Base-by-base conservation (phyloP, 495 filamentous ascomycete species). In the Aspergillus haitiensis region DNA sequence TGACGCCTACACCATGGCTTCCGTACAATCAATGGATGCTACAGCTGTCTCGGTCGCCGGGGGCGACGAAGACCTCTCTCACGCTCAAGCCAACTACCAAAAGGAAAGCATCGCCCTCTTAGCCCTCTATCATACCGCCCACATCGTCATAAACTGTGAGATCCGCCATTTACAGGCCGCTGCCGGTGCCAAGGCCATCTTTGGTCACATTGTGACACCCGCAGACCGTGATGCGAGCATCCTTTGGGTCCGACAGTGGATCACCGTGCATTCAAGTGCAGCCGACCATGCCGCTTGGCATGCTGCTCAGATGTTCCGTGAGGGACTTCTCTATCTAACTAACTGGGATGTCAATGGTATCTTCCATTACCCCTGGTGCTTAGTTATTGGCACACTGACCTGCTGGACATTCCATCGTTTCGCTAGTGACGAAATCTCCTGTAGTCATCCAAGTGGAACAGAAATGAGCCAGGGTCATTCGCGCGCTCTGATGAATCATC, bases 291-390 rank as follows among this genome's bases (percentile, higher is more conserved):
- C 42, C 2, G 42, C 42, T 8, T 46, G 42, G 42, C 42, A 46
- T 46, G 42, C 42, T 8, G 42, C 42, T 8, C 42, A 46, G 42
- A 13, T 46, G 42, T 46, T 46, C 42, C 42, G 42, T 16, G 42
- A 46, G 42, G 42, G 42, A 5, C 11, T 46, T 2, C 42, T 46
- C 6, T n/a, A 16, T 8, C 7, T 16, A 16, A 46, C n/a, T 2
- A 16, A n/a, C 12, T 46, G 42, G 42, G 42, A 46, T 16, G 42
- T 13, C 12, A 46, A 16, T 16, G 12, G 42, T 8, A 16, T 46
- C 12, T 46, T 46, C 42, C 42, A 46, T 7, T 46, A 46, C 15
- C 42, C 42, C 7, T 46, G 42, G 42, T 46, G 42, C 15, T 16
- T 46, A 7, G 11, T n/a, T 16, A 46, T 46, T 16, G 42, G 12